Percentiles rank a stretch among this genome's conserved stretches.
These are phyloP conservation scores for Alternaria sp. DNA, from an alignment of 2,329 filamentous ascomycete species.

Conservation along the genomic window DNA sequence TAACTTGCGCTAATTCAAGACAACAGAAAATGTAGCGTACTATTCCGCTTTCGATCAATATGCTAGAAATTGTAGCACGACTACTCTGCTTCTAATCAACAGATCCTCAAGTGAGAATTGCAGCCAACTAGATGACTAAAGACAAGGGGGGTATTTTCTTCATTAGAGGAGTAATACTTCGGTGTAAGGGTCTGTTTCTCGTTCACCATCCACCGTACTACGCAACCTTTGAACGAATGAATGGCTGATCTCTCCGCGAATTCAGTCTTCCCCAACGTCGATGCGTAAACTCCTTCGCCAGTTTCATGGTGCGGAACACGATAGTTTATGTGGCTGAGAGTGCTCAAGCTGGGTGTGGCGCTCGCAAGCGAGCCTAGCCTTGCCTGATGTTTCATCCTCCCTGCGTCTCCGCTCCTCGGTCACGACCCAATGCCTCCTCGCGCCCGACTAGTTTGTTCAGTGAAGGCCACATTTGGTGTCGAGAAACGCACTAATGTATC, in stretches of 20 bases:
- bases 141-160: too few species aligned
- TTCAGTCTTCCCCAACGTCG: background rate
- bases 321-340: background rate
- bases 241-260: background rate
- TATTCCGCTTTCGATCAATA: too few species aligned
- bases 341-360: background rate
- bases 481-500: background rate
- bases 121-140: too few species aligned
- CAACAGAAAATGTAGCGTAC: too few species aligned
- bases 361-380: background rate
- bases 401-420: background rate
- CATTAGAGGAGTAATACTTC: too few species aligned
- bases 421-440: background rate
- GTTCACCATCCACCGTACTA: too few species aligned
- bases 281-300: background rate
- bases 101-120: too few species aligned
- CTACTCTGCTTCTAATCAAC: too few species aligned
- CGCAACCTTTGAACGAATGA: too few species aligned
- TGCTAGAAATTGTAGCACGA: too few species aligned
- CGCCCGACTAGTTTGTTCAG: background rate
- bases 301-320: background rate
- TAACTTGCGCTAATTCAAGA: too few species aligned
- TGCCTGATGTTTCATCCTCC: constrained; percentile 6
- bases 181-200: too few species aligned
- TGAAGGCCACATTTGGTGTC: background rate